Conservation (phyloP, 1,284 basidiomycete species). For the Cryptococcus sp. region DNA sequence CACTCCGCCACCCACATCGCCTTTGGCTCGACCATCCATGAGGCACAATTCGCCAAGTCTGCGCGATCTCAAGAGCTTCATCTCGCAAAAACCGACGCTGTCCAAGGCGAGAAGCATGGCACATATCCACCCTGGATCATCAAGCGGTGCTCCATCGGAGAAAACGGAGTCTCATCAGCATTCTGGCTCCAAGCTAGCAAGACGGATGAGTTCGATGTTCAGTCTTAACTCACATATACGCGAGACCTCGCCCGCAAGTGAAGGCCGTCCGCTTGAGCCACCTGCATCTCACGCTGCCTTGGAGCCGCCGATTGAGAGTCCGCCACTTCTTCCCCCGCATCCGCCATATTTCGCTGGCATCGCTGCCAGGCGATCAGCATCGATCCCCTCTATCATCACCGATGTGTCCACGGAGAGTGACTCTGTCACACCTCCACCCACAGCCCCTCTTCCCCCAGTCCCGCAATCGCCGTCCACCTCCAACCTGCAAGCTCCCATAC, state of each 20-base stretch:
- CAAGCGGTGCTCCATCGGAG: constrained; percentile 16
- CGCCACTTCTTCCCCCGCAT: constrained; percentile 38
- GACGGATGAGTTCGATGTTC: constrained; percentile 21
- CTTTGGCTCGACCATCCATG: constrained; percentile 12
- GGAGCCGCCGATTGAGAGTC: constrained; percentile 25
- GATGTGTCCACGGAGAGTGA: constrained; percentile 7
- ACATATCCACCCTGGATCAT: constrained; percentile 25
- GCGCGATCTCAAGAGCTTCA: constrained; percentile 33
- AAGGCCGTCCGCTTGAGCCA: constrained; percentile 1
- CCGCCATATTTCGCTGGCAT: constrained; percentile 33
- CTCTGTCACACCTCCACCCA: constrained; percentile 20
- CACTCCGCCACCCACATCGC: constrained; percentile 6
- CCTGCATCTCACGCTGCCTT: constrained; percentile 11
- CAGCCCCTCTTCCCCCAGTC: constrained; percentile 20
- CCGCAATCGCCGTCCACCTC: constrained; percentile 14
- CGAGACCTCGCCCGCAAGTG: constrained; percentile 3
- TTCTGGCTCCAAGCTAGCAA: constrained; percentile 12
- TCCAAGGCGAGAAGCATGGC: constrained; percentile 38
- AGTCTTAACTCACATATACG: constrained; percentile 6
- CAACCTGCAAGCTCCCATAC: constrained; percentile 21
- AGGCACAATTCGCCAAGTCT: constrained; percentile 36
- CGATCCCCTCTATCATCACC: constrained; percentile 16
- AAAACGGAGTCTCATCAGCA: constrained; percentile 12
- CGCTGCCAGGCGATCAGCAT: constrained; percentile 10
- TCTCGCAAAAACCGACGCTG: constrained; percentile 22